phyloP scores from a whole-genome alignment of 371 early-diverging fungal species.

The Mucor piriformis region DNA sequence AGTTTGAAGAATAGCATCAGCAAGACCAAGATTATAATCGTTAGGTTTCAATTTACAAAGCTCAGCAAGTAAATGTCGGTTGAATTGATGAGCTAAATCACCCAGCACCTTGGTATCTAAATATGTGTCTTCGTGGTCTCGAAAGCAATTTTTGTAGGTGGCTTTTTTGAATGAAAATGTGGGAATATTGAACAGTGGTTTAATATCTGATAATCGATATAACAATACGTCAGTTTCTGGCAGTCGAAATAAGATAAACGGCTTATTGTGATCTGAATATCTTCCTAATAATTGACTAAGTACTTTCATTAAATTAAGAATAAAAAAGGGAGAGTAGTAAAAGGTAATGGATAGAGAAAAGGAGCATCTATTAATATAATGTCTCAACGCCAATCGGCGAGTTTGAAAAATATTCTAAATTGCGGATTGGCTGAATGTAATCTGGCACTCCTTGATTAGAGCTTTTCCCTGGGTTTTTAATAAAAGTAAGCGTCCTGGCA shows the following conservation, averaged over 20 bases:
- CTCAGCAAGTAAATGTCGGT: conserved; percentile 19
- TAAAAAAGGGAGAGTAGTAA: not conserved
- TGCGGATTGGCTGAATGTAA: too few species aligned
- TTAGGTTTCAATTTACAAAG: conserved; percentile 29
- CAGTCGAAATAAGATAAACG: conserved; percentile 24
- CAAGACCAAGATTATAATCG: conserved; percentile 27
- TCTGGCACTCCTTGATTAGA: too few species aligned
- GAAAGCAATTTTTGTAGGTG: conserved; percentile 19
- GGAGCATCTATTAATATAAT: not conserved
- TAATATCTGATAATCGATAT: conserved; percentile 27
- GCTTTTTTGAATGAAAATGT: conserved; percentile 12
- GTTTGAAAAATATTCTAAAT: too few species aligned
- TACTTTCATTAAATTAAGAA: conserved; percentile 16
- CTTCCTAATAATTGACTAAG: conserved; percentile 24
- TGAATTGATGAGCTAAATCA: conserved; percentile 21
- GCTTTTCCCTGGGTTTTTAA: too few species aligned
- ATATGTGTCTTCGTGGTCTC: conserved; percentile 34
- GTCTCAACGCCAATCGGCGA: too few species aligned
- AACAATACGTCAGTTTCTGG: conserved; percentile 22
- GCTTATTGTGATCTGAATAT: conserved; percentile 26
- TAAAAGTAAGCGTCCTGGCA: too few species aligned
- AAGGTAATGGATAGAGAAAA: not conserved
- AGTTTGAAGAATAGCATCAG: conserved; percentile 25
- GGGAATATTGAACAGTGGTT: conserved; percentile 27
- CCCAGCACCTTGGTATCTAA: conserved; percentile 20